phyloP scores from a whole-genome alignment of 768 basidiomycete species.

The Saitozyma sp. region DNA sequence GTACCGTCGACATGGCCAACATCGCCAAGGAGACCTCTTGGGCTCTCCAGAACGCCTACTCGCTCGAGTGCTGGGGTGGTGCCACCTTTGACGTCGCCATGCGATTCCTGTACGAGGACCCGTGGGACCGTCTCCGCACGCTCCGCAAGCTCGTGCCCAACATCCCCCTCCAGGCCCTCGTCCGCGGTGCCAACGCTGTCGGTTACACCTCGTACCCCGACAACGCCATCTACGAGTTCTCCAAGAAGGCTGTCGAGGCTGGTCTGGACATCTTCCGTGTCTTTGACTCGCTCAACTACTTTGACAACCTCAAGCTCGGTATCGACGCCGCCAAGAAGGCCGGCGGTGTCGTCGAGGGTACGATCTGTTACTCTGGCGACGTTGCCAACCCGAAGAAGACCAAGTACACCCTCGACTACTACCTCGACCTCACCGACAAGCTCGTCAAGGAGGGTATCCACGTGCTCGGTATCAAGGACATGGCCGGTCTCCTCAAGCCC shows the following conservation, averaged over 20 bases:
- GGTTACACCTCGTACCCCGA: conserved; percentile 99
- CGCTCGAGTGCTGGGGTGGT: conserved; percentile 98
- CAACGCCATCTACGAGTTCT: conserved; percentile 99
- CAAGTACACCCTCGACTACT: conserved; percentile 97
- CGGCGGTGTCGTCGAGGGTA: conserved; percentile 95
- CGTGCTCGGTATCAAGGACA: conserved; percentile 96
- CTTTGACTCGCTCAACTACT: conserved; percentile 98
- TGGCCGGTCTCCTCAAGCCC: conserved; percentile 96
- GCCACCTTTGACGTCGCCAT: conserved; percentile 99
- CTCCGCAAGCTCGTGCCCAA: conserved; percentile 95
- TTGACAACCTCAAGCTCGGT: conserved; percentile 97
- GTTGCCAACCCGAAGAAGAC: conserved; percentile 90
- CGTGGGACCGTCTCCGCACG: conserved; percentile 94
- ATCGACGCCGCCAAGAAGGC: conserved; percentile 99
- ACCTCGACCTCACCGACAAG: conserved; percentile 90
- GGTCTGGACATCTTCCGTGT: conserved; percentile 99
- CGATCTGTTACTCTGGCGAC: conserved; percentile 98
- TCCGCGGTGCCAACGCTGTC: conserved; percentile 98
- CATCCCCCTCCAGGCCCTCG: conserved; percentile 96
- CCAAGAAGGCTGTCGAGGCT: conserved; percentile 98
- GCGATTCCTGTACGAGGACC: conserved; percentile 99
- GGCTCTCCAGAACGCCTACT: conserved; percentile 92
- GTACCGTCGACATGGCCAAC: conserved; percentile 96
- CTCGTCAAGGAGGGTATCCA: conserved; percentile 94
- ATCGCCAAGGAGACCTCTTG: conserved; percentile 97